Percentiles rank a stretch among this genome's conserved stretches.
phyloP scores from a whole-genome alignment of 352 stramenopile species.

The Phytophthora meadii region DNA sequence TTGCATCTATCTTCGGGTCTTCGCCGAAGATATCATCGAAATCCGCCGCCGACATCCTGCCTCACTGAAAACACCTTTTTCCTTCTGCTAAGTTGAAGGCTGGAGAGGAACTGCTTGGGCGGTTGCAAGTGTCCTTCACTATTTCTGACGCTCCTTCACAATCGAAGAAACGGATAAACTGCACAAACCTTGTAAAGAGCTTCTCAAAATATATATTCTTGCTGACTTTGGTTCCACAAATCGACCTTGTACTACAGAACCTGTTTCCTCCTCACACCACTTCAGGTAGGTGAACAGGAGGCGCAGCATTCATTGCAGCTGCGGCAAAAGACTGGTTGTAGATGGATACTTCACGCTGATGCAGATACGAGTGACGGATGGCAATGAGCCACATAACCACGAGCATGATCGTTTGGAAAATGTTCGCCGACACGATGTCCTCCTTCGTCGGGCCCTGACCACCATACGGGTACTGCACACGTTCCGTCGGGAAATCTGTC shows the following conservation, averaged over 20 bases:
- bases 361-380: slow-evolving; percentile 80
- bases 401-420: slow-evolving; percentile 88
- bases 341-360: slow-evolving; percentile 74
- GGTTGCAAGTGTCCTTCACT: slow-evolving; percentile 18
- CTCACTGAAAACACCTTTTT: neutral
- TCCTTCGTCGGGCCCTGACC: slow-evolving; percentile 81
- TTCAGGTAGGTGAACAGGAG: slow-evolving; percentile 70
- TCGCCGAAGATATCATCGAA: slow-evolving; percentile 89
- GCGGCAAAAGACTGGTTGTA: slow-evolving; percentile 87
- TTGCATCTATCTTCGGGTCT: slow-evolving; percentile 71
- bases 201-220: slow-evolving; percentile 42
- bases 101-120: slow-evolving; percentile 11
- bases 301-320: slow-evolving; percentile 85
- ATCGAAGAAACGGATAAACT: slow-evolving; percentile 11
- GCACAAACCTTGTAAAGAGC: too few relatives aligned
- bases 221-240: slow-evolving; percentile 21
- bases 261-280: slow-evolving; percentile 48
- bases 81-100: slow-evolving; percentile 3
- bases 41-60: slow-evolving; percentile 47
- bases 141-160: slow-evolving; percentile 23
- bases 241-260: slow-evolving; percentile 21
- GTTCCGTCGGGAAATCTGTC: slow-evolving; percentile 76
- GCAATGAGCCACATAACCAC: slow-evolving; percentile 85
- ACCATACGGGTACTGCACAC: slow-evolving; percentile 76
- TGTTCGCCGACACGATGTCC: slow-evolving; percentile 85